These are phyloP conservation scores for Candida saitoana DNA, from an alignment of 805 yeast species.

Conservation along the genomic window DNA sequence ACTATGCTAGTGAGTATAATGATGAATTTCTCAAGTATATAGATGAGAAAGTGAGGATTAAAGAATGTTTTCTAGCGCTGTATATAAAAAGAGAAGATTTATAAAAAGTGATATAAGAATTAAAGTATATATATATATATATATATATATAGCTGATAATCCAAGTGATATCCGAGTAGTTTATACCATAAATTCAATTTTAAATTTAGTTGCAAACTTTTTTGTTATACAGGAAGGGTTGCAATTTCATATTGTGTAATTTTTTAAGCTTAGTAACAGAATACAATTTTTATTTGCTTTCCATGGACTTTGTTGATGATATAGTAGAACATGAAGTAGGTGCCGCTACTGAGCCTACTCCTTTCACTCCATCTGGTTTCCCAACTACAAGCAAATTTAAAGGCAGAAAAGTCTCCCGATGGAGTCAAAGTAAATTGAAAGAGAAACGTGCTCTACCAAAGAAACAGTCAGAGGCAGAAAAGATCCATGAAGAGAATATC, in stretches of 20 bases:
- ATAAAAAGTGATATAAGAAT: no score
- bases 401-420: conserved; percentile 41
- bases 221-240: neutral
- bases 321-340: conserved; percentile 59
- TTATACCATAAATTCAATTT: no score
- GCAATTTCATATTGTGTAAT: neutral
- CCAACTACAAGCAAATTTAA: conserved; percentile 28
- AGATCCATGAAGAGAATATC: conserved; percentile 73
- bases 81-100: conserved; percentile 8
- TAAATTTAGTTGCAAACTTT: neutral
- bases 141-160: no score
- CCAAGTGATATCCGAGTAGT: no score
- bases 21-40: conserved; percentile 11
- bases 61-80: conserved; percentile 16
- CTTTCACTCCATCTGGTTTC: conserved; percentile 27
- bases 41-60: conserved; percentile 12
- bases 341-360: conserved; percentile 30
- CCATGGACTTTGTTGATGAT: conserved; percentile 69
- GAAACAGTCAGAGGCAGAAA: conserved; percentile 56
- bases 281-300: neutral
- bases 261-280: neutral
- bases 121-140: no score
- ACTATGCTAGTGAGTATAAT: conserved; percentile 8
- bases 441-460: conserved; percentile 3
- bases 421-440: conserved; percentile 43